Conservation (phyloP, 345 rosid species). For the Eucalyptus grandis region DNA sequence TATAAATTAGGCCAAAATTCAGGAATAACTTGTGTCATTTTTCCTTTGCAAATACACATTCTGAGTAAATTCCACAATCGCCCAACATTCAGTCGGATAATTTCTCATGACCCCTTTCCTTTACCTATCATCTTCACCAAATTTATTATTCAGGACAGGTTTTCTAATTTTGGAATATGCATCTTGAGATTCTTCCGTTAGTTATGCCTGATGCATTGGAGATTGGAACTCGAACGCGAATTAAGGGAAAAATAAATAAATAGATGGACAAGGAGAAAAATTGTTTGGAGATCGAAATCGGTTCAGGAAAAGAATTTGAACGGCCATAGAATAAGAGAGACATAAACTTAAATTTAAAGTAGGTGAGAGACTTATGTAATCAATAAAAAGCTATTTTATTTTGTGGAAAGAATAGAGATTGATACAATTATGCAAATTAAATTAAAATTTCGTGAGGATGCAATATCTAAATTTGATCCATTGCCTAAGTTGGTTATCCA, state of each 20-base stretch:
- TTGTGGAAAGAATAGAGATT: rapidly evolving
- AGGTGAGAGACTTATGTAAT: neutral
- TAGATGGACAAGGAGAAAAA: neutral
- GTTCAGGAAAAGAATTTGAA: neutral
- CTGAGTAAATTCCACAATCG: neutral
- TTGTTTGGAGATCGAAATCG: neutral
- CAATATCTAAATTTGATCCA: neutral
- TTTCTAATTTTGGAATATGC: neutral
- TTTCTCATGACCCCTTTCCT: neutral
- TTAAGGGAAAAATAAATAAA: neutral
- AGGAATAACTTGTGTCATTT: neutral
- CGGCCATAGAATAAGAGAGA: neutral
- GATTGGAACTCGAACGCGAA: neutral
- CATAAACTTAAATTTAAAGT: neutral
- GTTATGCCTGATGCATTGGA: neutral
- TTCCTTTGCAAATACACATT: neutral
- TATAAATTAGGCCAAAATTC: too few relatives aligned
- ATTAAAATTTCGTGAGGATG: neutral
- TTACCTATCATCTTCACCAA: neutral
- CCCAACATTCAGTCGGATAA: neutral
- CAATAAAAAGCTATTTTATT: neutral
- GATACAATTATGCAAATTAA: neutral
- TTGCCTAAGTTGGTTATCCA: neutral
- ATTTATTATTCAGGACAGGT: neutral
- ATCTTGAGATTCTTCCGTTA: neutral